A percentile compares a stretch with the other conserved stretches of the same genome.
Conservation (phyloP, 2,329 filamentous ascomycete species). For the Aotearoamyces nothofagi region DNA sequence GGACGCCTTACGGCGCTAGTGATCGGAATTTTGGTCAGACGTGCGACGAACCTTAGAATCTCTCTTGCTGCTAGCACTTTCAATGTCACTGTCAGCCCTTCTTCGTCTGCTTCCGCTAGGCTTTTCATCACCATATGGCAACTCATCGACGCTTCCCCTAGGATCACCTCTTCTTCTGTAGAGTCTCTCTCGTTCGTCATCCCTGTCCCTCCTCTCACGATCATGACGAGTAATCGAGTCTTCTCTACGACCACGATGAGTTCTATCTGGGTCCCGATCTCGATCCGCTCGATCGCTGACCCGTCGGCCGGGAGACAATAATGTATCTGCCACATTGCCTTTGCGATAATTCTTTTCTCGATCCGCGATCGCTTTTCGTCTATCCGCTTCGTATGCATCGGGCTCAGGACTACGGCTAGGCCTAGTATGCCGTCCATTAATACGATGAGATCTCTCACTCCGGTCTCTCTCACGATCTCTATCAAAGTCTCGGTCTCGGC, state of each 20-base stretch:
- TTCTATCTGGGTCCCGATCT: conserved; percentile 19
- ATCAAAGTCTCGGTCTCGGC: too few relatives aligned
- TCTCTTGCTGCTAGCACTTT: conserved; percentile 39
- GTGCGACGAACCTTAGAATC: conserved; percentile 39
- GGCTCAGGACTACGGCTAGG: conserved; percentile 80
- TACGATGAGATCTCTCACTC: conserved; percentile 49
- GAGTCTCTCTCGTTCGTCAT: conserved; percentile 76
- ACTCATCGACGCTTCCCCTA: conserved; percentile 66
- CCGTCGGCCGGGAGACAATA: conserved; percentile 27
- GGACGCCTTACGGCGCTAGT: too few relatives aligned
- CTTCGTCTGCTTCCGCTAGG: conserved; percentile 54
- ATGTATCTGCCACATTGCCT: conserved; percentile 50
- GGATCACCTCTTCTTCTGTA: conserved; percentile 72
- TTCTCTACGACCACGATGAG: conserved; percentile 28
- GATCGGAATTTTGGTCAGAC: too few relatives aligned
- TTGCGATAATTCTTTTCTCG: conserved; percentile 89
- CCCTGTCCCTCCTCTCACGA: conserved; percentile 72
- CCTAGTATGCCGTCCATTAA: conserved; percentile 38
- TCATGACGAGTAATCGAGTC: conserved; percentile 58
- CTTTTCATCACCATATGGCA: conserved; percentile 75
- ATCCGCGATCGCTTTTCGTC: conserved; percentile 83
- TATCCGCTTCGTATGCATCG: conserved; percentile 90
- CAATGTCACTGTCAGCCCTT: conserved; percentile 64
- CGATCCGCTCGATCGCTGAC: conserved; percentile 25
- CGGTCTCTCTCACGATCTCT: conserved; percentile 29